Percentiles rank a stretch among this genome's conserved stretches.
Conservation (phyloP, 2,329 filamentous ascomycete genomes). For the Calonectria pseudoreteaudii region DNA sequence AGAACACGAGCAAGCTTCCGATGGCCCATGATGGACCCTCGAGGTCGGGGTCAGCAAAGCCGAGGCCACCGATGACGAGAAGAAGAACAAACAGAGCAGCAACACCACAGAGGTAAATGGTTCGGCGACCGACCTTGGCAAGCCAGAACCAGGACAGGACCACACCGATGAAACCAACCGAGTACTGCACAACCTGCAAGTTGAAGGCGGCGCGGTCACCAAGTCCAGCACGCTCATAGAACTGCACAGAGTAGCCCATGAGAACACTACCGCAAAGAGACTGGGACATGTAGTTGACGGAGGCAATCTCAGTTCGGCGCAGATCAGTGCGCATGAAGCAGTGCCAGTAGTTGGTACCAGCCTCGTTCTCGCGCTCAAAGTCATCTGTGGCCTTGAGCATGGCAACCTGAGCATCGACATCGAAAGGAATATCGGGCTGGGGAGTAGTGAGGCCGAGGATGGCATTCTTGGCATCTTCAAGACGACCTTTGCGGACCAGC, state of each 20-base stretch:
- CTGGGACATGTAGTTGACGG: constrained; percentile 57
- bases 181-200: constrained; percentile 56
- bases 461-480: constrained; percentile 31
- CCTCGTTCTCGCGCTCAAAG: constrained; percentile 53
- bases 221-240: constrained; percentile 57
- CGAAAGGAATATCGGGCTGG: constrained; percentile 30
- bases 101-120: constrained; percentile 57
- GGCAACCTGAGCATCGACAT: constrained; percentile 37
- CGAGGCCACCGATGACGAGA: constrained; percentile 54
- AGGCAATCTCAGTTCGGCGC: constrained; percentile 58
- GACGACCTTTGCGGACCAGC: constrained; percentile 49
- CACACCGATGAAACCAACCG: constrained; percentile 58
- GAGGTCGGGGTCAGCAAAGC: constrained; percentile 62
- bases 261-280: constrained; percentile 53
- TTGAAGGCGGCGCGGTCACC: constrained; percentile 48
- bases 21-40: constrained; percentile 58
- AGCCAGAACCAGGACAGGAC: constrained; percentile 58
- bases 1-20: constrained; percentile 57
- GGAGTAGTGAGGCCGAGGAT: constrained; percentile 41
- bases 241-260: constrained; percentile 70
- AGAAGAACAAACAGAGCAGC: constrained; percentile 60
- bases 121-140: constrained; percentile 56
- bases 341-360: constrained; percentile 58
- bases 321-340: constrained; percentile 60
- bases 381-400: constrained; percentile 54